Conservation (phyloP, 1,139 yeast genomes). For the Suhomyces wounanorum region DNA sequence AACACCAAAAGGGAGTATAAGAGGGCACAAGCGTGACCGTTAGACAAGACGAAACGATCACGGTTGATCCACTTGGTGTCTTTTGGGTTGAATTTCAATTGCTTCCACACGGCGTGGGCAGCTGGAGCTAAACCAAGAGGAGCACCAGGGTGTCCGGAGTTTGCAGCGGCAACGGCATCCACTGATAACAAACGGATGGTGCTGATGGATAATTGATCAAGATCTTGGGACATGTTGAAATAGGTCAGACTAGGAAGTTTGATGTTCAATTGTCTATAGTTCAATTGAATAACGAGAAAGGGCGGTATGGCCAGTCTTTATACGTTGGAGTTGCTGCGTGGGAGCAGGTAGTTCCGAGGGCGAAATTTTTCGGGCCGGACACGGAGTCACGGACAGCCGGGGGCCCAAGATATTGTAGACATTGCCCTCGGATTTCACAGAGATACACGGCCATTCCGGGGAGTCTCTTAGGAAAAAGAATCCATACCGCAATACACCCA, state of each 20-base stretch:
- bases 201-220: slow-evolving; percentile 77
- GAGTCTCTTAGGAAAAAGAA: too few species aligned
- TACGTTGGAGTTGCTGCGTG: slow-evolving; percentile 9
- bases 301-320: slow-evolving; percentile 2
- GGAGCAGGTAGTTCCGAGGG: slow-evolving; percentile 12
- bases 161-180: slow-evolving; percentile 86
- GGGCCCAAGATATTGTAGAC: not conserved
- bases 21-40: slow-evolving; percentile 96
- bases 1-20: slow-evolving; percentile 85
- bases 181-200: slow-evolving; percentile 91
- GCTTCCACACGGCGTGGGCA: slow-evolving; percentile 70
- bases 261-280: not conserved
- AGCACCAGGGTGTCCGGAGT: slow-evolving; percentile 99
- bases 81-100: slow-evolving; percentile 86
- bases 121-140: slow-evolving; percentile 95
- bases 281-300: not conserved
- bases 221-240: slow-evolving; percentile 30
- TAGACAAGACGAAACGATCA: slow-evolving; percentile 92
- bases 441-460: too few species aligned
- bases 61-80: slow-evolving; percentile 92
- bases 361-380: slow-evolving; percentile 1
- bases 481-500: too few species aligned
- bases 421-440: too few species aligned
- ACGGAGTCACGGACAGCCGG: not conserved
- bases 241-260: not conserved